These are phyloP conservation scores for Quercus aquifolioides DNA, from an alignment of 306 rosid species.

Conservation along the genomic window DNA sequence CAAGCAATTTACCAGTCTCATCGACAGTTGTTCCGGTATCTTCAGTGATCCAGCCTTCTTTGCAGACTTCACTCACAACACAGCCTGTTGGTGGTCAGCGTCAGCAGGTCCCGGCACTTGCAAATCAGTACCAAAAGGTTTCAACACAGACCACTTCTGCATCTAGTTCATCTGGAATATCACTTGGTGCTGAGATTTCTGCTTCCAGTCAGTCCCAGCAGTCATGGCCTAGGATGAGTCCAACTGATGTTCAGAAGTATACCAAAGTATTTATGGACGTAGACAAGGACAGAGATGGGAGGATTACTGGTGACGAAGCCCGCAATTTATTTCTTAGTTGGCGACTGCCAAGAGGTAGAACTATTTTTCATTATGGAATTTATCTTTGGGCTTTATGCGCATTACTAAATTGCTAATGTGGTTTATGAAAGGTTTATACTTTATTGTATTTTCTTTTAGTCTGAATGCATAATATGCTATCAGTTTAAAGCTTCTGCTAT, in stretches of 20 bases:
- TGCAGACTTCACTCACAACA: conserved; percentile 42
- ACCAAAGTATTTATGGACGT: conserved; percentile 84
- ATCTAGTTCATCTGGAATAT: conserved; percentile 39
- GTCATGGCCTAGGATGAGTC: conserved; percentile 90
- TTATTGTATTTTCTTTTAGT: neutral
- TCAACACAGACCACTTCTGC: conserved; percentile 33
- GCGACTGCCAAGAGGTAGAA: conserved; percentile 90
- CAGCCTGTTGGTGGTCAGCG: conserved; percentile 55
- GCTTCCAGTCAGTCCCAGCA: conserved; percentile 60
- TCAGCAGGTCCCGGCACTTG: conserved; percentile 43
- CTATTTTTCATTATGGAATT: conserved; percentile 6
- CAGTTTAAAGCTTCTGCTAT: neutral
- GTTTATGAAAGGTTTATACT: neutral
- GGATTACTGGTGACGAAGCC: conserved; percentile 92
- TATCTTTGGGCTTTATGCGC: neutral
- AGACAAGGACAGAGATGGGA: conserved; percentile 95
- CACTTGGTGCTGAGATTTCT: conserved; percentile 46
- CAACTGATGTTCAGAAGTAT: conserved; percentile 82
- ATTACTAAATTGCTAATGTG: neutral
- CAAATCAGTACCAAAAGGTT: conserved; percentile 50
- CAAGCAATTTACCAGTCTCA: conserved; percentile 38
- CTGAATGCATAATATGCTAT: neutral
- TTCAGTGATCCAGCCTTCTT: conserved; percentile 51
- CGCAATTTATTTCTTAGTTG: conserved; percentile 91
- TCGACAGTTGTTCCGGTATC: conserved; percentile 49